phyloP scores from a whole-genome alignment of 108 stramenopile species.

The Nitzschia palea region DNA sequence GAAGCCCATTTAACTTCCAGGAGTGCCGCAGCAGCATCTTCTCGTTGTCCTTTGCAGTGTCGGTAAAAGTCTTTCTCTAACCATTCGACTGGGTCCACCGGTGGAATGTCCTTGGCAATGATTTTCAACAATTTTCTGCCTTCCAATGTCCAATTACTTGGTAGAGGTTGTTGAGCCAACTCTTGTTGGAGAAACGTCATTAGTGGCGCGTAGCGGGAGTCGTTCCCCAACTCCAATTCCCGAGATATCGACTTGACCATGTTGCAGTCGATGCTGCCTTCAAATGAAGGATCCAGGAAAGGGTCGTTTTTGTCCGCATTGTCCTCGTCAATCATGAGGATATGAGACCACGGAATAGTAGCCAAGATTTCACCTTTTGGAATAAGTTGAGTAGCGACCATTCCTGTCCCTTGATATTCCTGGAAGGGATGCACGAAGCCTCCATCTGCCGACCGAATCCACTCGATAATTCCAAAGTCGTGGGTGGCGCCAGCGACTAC shows the following conservation, averaged over 20 bases:
- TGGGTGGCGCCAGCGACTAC: too few species aligned
- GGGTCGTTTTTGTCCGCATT: neutral
- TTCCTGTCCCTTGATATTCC: constrained; percentile 10
- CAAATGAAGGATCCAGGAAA: too few species aligned
- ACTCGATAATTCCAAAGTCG: constrained; percentile 1
- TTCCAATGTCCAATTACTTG: constrained; percentile 49
- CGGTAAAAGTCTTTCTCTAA: constrained; percentile 14
- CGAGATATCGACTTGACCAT: constrained; percentile 12
- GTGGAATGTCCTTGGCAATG: constrained; percentile 8
- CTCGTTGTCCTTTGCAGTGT: constrained; percentile 26
- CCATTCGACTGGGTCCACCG: neutral
- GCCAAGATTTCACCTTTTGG: constrained; percentile 19
- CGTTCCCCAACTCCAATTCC: constrained; percentile 19
- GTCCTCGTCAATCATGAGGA: neutral
- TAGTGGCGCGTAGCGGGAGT: constrained; percentile 57
- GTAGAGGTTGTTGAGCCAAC: constrained; percentile 14
- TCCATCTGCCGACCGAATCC: constrained; percentile 1
- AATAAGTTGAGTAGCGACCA: constrained; percentile 44
- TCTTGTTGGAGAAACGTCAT: constrained; percentile 45
- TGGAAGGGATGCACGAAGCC: constrained; percentile 12
- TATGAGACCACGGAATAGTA: constrained; percentile 26
- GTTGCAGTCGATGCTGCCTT: constrained; percentile 14
- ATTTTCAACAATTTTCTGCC: constrained; percentile 36
- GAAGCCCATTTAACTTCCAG: constrained; percentile 45
- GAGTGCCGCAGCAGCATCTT: constrained; percentile 47